phyloP scores from a whole-genome alignment of 2,329 filamentous ascomycete genomes.

The Xylariaceae sp. region DNA sequence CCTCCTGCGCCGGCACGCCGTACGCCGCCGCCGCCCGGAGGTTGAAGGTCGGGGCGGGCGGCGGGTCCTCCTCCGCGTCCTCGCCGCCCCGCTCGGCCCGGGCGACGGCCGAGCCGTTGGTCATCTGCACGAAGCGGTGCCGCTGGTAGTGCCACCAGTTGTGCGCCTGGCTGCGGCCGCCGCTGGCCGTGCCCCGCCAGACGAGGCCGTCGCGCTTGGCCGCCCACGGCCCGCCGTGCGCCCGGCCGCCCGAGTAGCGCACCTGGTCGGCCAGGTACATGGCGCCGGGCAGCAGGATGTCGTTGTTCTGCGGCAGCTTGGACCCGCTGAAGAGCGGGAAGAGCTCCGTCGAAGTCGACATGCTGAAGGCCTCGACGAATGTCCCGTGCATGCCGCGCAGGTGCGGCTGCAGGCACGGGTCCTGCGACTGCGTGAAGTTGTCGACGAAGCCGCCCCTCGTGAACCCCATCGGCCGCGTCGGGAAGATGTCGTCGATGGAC shows the following conservation, averaged over 20 bases:
- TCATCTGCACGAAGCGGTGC: conserved; percentile 59
- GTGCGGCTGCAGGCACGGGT: conserved; percentile 51
- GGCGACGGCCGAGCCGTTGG: conserved; percentile 51
- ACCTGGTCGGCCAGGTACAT: conserved; percentile 52
- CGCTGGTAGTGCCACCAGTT: conserved; percentile 62
- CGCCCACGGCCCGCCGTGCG: conserved; percentile 47
- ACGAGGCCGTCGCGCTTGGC: conserved; percentile 46
- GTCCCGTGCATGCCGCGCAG: conserved; percentile 44
- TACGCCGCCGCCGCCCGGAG: conserved; percentile 30
- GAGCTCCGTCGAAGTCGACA: conserved; percentile 45
- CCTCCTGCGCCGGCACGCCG: conserved; percentile 26
- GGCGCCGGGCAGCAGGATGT: conserved; percentile 55
- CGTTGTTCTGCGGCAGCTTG: conserved; percentile 54
- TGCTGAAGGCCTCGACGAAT: conserved; percentile 44
- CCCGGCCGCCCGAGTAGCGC: conserved; percentile 46
- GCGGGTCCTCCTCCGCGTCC: no score
- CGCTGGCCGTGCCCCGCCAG: conserved; percentile 58
- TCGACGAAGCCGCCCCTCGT: conserved; percentile 39
- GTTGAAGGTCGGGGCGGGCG: conserved; percentile 38
- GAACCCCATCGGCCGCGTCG: conserved; percentile 18
- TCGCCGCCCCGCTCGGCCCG: conserved; percentile 33
- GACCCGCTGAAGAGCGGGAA: conserved; percentile 55
- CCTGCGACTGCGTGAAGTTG: conserved; percentile 50
- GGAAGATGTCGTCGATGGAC: conserved; percentile 19
- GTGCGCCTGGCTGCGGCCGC: conserved; percentile 37